Evolutionary conservation across 305 asterid species (phyloP), one percentile per base, ranked within the genome.

Genomic region (Fraxinus sp.): DNA sequence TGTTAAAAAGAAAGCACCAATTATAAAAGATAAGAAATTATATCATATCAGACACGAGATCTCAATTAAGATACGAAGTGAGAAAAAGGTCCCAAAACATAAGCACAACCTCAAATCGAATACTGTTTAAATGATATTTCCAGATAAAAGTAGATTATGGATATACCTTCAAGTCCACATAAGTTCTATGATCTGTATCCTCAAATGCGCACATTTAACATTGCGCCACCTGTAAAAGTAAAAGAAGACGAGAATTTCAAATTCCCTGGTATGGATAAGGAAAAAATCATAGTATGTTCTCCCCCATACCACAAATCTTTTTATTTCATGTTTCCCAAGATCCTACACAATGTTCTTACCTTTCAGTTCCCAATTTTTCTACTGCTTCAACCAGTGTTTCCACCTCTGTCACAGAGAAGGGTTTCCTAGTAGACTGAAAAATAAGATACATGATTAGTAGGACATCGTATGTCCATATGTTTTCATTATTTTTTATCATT

Each of bases 381-480:
- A 95, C 99, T 6, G 98, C 97, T 90, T 82, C 97, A 72, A 95
- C 99, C 18, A 95, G 93, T 2, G 97, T 93, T 86, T 95, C 99
- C 5, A 94, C 99, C 88, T 95, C 99, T 24, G 84, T 13, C 11
- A 94, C 98, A n/a, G 98, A 91, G 88, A 95, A 95, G 0, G 99
- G 99, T 79, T 0, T 37, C 44, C 44, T 37, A 7, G 44, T 7
- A 35, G 37, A 35, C 98, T 94, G 93, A 62, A 78, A 73, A 77
- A 73, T 2, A 16, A 74, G 41, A 36, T 16, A 74, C 4, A 26
- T 30, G 26, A 82, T n/a, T 35, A 41, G 74, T 26, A 9, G 14
- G 13, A 73, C 16, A 35, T 24, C 14, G 9, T 71, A 32, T 14
- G 5, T 71, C 13, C 4, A 71, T 30, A 32, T 14, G 22, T 11